Evolutionary conservation across 2,329 filamentous ascomycete genomes (phyloP), one percentile per base, ranked within the genome.

Genomic region (Neonectria magnoliae): DNA sequence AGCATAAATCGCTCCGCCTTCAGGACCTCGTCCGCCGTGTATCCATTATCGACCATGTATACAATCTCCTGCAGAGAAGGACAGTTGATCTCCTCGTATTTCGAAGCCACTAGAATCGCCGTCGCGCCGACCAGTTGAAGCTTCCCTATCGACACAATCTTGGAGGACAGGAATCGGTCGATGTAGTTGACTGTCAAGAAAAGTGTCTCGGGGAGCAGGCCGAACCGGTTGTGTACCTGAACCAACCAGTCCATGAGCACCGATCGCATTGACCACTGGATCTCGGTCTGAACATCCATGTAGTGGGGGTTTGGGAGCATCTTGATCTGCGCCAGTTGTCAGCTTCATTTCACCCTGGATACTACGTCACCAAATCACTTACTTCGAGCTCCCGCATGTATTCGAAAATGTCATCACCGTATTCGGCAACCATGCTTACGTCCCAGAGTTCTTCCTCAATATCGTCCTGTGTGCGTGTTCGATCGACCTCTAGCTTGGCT

Each of bases 1-100:
- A 99, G 88, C 94, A 99, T 99, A 83, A 97, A 98, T 13, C 94
- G 91, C 81, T 99, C 96, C 0, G 96, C 96, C 83, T 98, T 98
- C 70, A 98, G 87, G 62, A 99, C 95, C 82, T 98, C 96, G 62
- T 98, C 94, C 16, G 88, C 86, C 3, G 87, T 92, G 81, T 98
- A 99, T 60, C 93, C 94, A 47, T 90, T 88, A 77, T 99, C 96
- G 44, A 99, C 96, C 95, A 99, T 98, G 84, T 95, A 98, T 65
- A 97, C 92, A 75, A 99, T 97, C 83, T 99, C 96, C 66, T 92
- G 88, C 22, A 99, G 90, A 1, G 95, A 97, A 25, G 94, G 96
- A 79, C 94, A 97, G 80, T 97, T 97, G 83, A 99, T 98, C 82
- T 99, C 96, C 80, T 99, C 96, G 77, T 98, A 99, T 81, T 99